phyloP scores from a whole-genome alignment of 2,329 filamentous ascomycete genomes.

The Colletotrichum abscissum region DNA sequence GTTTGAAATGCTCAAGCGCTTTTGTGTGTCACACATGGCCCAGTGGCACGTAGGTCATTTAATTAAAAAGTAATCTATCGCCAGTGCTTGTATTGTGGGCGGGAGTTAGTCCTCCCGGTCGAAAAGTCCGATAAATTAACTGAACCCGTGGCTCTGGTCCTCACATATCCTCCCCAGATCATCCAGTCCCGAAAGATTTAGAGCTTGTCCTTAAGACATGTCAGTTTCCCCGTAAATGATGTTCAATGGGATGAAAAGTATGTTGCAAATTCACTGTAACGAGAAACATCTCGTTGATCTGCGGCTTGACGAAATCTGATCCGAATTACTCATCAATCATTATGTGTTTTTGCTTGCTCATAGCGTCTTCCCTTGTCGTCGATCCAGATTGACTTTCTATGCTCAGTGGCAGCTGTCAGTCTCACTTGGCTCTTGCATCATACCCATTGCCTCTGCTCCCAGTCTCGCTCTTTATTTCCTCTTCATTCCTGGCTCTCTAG shows the following conservation, averaged over 20 bases:
- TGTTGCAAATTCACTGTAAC: neutral
- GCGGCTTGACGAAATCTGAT: neutral
- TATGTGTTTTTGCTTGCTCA: slow-evolving; percentile 2
- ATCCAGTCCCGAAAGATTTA: neutral
- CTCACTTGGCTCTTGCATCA: slow-evolving; percentile 3
- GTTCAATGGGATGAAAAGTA: neutral
- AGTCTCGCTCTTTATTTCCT: neutral
- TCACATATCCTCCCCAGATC: neutral
- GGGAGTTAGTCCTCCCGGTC: neutral
- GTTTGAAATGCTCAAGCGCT: neutral
- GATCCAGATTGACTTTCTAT: slow-evolving; percentile 23
- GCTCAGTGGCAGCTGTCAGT: neutral
- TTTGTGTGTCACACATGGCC: slow-evolving; percentile 1
- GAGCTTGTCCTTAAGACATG: neutral
- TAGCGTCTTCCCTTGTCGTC: slow-evolving; percentile 14
- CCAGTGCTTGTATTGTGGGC: slow-evolving; percentile 30
- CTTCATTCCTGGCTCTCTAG: neutral
- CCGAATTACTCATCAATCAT: neutral
- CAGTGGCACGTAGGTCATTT: neutral
- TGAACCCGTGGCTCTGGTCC: neutral
- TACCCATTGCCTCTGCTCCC: slow-evolving; percentile 3
- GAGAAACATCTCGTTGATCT: neutral
- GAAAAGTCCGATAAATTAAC: slow-evolving; percentile 11
- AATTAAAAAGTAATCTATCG: slow-evolving; percentile 30
- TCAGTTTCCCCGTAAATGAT: neutral